Evolutionary conservation across 768 basidiomycete genomes (phyloP), one percentile per base, ranked within the genome.

Genomic region (Russula compacta): DNA sequence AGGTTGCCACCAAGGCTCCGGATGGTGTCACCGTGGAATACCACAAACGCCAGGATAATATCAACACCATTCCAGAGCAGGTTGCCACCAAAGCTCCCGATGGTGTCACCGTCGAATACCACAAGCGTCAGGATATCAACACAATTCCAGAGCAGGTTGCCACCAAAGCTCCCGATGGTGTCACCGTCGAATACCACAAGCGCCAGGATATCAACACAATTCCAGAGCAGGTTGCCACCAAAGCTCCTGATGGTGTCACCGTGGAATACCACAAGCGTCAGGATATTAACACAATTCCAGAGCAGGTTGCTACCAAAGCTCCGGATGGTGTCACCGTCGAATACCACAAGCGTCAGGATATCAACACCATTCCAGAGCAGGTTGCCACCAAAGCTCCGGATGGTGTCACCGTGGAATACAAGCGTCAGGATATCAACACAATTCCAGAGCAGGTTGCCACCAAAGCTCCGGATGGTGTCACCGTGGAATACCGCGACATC

Each of bases 221-320:
- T 54, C 73, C 73, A 3, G 73, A 67, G 1, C 72, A 78, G 60
- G 54, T 65, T 4, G 43, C 77, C 0, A 71, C 73, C 38, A 76
- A 72, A 53, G 69, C 78, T 0, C 67, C 70, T 5, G 57, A 71
- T 4, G 78, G 78, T 12, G 48, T 59, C 3, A 67, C 78, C 38
- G 69, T 66, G 44, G 64, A 53, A 4, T 76, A 74, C 12, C 2
- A 4, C 36, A 40, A 32, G 8, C 55, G 52, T 8, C 51, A 53
- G 21, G 35, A 48, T 19, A 4, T 32, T 4, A 71, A 69, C 64
- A 66, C 29, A 0, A 35, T 50, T 19, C 49, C 49, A 9, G 49
- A 50, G 33, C 7, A 50, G 32, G 8, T n/a, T n/a, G 14, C 48
- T 2, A 17, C 29, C 14, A 49, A 49, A 17, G 48, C 48, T 17